Evolutionary conservation across 306 rosid genomes (phyloP), one percentile per base, ranked within the genome.

Genomic region (Hylodesmum podocarpum): DNA sequence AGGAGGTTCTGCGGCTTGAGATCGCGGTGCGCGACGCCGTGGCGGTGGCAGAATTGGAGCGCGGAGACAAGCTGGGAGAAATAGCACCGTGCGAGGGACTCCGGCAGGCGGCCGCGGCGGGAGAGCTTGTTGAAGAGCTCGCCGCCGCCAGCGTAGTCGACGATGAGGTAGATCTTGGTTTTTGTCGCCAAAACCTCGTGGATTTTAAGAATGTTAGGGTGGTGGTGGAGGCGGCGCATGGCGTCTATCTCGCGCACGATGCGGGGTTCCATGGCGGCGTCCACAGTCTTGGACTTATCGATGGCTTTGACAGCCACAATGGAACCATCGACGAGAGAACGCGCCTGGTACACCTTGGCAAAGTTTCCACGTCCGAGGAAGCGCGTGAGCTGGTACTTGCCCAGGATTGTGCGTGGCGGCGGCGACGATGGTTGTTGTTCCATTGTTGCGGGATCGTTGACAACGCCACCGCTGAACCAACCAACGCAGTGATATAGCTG

Each of bases 1-100:
- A 94, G 93, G 24, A 94, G 93, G 43, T 94, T 94, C 80, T 94
- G 96, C 1, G 97, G 98, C 84, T 94, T 94, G 1, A 94, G 50
- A 81, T 94, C 98, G 0, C 98, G 97, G 80, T 94, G 98, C 0
- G 93, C 91, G 37, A 94, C 76, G 78, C 96, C 97, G 80, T 84
- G 88, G 4, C 70, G 77, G 84, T 94, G 98, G 72, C 98, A 94
- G 80, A 89, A 91, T 10, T 71, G 61, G 1, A 91, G 80, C 0
- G 98, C 98, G 0, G 96, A 91, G 11, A 94, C 89, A 6, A 94
- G 83, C 19, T 94, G 98, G 72, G 90, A 89, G 22, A 94, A 87
- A 72, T 94, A 92, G 0, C 86, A 88, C 3, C 97, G 86, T 0
- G 92, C 93, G 0, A 79, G 22, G 0, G 88, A 24, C 47, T 90